Percentiles rank a stretch among this genome's conserved stretches.
These are phyloP conservation scores for Scheffersomyces lignicola DNA, from an alignment of 1,139 yeast species.

Conservation along the genomic window DNA sequence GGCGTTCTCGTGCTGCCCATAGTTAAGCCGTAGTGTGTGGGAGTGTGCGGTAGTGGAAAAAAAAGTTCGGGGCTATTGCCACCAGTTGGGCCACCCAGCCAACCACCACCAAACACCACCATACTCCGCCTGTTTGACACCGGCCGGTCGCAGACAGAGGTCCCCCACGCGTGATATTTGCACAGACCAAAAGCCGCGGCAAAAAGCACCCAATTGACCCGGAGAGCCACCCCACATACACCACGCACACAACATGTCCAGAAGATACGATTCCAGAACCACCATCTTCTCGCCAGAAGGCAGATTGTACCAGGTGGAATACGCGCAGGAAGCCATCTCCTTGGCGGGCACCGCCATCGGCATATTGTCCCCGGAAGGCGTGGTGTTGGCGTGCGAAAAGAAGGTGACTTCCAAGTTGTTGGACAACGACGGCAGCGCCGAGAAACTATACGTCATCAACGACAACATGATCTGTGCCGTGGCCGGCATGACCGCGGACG, in stretches of 20 bases:
- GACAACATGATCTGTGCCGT: conserved; percentile 90
- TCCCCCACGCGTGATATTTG: no score
- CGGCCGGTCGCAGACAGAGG: no score
- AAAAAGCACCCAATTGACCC: no score
- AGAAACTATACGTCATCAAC: conserved; percentile 83
- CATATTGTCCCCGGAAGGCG: conserved; percentile 87
- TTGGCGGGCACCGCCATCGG: conserved; percentile 99
- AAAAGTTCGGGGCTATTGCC: no score
- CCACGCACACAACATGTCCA: conserved; percentile 39
- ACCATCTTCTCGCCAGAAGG: conserved; percentile 99
- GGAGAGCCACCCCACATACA: no score
- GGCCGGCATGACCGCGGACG: conserved; percentile 98
- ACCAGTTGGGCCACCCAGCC: no score
- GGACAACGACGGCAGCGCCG: conserved; percentile 93
- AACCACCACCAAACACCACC: no score
- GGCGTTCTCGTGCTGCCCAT: no score
- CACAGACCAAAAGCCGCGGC: no score
- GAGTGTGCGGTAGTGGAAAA: no score
- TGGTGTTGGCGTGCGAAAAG: conserved; percentile 94
- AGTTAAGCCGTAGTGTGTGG: no score
- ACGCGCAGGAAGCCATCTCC: conserved; percentile 95
- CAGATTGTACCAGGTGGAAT: conserved; percentile 91
- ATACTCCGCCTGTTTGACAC: no score
- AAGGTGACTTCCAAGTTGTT: conserved; percentile 88
- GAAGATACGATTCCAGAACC: conserved; percentile 88